Evolutionary conservation across 768 basidiomycete genomes (phyloP).

Genomic region (Hygrophoropsis aurantiaca): DNA sequence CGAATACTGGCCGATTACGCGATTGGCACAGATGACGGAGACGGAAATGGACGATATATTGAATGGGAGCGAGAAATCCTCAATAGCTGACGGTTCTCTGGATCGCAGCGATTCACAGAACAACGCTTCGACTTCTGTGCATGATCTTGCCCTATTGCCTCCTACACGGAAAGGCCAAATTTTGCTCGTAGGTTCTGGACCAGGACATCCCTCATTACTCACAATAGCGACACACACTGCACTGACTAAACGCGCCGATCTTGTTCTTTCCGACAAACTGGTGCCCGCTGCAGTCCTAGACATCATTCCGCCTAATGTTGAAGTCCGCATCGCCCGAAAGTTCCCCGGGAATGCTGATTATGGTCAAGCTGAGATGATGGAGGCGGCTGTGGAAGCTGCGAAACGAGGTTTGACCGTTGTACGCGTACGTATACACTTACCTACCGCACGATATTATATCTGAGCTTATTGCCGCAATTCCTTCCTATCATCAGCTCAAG

Average conservation of each 20-base stretch:
- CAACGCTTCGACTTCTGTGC: constrained; percentile 33
- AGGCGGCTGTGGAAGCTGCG: constrained; percentile 83
- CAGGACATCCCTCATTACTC: constrained; percentile 90
- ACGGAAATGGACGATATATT: constrained; percentile 69
- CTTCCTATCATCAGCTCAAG: constrained; percentile 61
- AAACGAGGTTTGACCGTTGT: constrained; percentile 81
- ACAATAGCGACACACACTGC: constrained; percentile 83
- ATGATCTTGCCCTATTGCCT: constrained; percentile 17
- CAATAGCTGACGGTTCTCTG: constrained; percentile 9
- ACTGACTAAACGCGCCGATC: constrained; percentile 75
- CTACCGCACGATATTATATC: background rate
- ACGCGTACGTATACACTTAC: constrained; percentile 50
- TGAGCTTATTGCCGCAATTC: background rate
- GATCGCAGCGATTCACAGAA: constrained; percentile 3
- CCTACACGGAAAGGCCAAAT: constrained; percentile 60
- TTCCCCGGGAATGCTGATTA: constrained; percentile 97
- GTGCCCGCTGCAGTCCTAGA: constrained; percentile 87
- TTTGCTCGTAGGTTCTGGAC: constrained; percentile 89
- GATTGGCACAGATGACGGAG: constrained; percentile 66
- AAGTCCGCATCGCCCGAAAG: constrained; percentile 90
- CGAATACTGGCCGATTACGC: constrained; percentile 91
- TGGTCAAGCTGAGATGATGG: constrained; percentile 94
- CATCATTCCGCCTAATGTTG: constrained; percentile 70
- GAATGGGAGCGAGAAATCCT: constrained; percentile 28
- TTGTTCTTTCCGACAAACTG: constrained; percentile 95